phyloP scores from a whole-genome alignment of 768 basidiomycete genomes.

The Leccinum olivaceopallidum region DNA sequence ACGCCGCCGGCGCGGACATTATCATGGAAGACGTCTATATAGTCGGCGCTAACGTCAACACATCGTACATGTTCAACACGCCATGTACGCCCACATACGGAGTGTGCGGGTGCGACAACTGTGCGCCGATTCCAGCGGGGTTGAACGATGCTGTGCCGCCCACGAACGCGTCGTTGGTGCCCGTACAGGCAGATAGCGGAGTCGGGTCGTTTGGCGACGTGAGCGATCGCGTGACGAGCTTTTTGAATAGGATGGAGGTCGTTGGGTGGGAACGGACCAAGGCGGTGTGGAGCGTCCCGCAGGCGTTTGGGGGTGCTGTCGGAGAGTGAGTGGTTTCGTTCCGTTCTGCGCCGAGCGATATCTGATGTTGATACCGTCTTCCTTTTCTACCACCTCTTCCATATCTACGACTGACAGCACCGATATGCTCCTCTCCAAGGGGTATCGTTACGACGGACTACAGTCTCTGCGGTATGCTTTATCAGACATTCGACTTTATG shows the following conservation, averaged over 20 bases:
- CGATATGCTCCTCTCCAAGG: too few relatives aligned
- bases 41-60: constrained; percentile 60
- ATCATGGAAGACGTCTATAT: constrained; percentile 60
- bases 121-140: constrained; percentile 45
- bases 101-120: constrained; percentile 73
- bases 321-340: constrained; percentile 30
- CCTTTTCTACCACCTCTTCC: too few relatives aligned
- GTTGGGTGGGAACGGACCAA: constrained; percentile 69
- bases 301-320: constrained; percentile 60
- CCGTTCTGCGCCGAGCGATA: background rate
- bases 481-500: too few relatives aligned
- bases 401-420: constrained; percentile 25
- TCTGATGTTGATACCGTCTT: background rate
- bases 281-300: constrained; percentile 76
- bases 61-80: constrained; percentile 59
- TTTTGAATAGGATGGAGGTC: constrained; percentile 51
- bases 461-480: too few relatives aligned
- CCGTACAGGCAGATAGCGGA: constrained; percentile 25
- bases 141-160: constrained; percentile 29
- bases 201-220: constrained; percentile 61
- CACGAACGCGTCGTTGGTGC: constrained; percentile 15
- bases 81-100: constrained; percentile 65
- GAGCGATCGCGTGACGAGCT: constrained; percentile 64
- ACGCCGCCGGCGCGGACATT: constrained; percentile 66
- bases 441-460: too few relatives aligned